These are phyloP conservation scores for Chaetomium sp. DNA, from an alignment of 2,329 filamentous ascomycete genomes.

Conservation along the genomic window DNA sequence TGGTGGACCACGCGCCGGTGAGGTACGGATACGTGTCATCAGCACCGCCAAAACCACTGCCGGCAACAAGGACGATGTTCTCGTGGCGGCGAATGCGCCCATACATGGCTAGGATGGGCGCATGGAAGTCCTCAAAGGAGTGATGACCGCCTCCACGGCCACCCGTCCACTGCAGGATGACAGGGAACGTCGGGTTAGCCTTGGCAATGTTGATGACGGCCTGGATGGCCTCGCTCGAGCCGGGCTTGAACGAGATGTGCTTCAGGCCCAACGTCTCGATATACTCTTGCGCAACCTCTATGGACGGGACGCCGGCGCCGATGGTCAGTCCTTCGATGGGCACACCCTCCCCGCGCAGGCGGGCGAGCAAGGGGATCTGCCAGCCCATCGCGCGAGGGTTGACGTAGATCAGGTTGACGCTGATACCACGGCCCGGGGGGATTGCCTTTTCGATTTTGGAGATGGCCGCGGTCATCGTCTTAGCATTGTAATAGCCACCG, in stretches of 20 bases:
- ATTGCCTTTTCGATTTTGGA: slow-evolving; percentile 79
- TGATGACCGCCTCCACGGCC: slow-evolving; percentile 91
- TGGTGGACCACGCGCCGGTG: slow-evolving; percentile 80
- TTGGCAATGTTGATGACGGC: slow-evolving; percentile 87
- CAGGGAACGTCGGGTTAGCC: slow-evolving; percentile 89
- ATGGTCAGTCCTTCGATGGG: slow-evolving; percentile 90
- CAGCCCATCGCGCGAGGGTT: slow-evolving; percentile 84
- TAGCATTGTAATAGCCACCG: slow-evolving; percentile 81
- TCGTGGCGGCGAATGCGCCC: slow-evolving; percentile 74
- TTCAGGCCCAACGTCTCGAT: slow-evolving; percentile 88
- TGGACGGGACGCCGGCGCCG: slow-evolving; percentile 86
- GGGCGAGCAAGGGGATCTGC: slow-evolving; percentile 81
- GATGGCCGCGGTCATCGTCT: slow-evolving; percentile 75
- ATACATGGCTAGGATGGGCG: slow-evolving; percentile 88
- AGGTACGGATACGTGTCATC: slow-evolving; percentile 91
- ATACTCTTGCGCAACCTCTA: slow-evolving; percentile 89
- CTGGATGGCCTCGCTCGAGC: slow-evolving; percentile 82
- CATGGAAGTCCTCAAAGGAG: slow-evolving; percentile 92
- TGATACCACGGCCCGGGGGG: slow-evolving; percentile 79
- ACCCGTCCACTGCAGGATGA: slow-evolving; percentile 91
- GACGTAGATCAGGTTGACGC: slow-evolving; percentile 85
- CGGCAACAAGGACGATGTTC: slow-evolving; percentile 84
- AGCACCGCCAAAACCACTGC: slow-evolving; percentile 83
- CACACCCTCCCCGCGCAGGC: slow-evolving; percentile 75
- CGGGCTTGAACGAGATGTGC: slow-evolving; percentile 92